A percentile compares a stretch with the other conserved stretches of the same genome.
phyloP scores from a whole-genome alignment of 495 filamentous ascomycete genomes.

The Apodospora peruviana region DNA sequence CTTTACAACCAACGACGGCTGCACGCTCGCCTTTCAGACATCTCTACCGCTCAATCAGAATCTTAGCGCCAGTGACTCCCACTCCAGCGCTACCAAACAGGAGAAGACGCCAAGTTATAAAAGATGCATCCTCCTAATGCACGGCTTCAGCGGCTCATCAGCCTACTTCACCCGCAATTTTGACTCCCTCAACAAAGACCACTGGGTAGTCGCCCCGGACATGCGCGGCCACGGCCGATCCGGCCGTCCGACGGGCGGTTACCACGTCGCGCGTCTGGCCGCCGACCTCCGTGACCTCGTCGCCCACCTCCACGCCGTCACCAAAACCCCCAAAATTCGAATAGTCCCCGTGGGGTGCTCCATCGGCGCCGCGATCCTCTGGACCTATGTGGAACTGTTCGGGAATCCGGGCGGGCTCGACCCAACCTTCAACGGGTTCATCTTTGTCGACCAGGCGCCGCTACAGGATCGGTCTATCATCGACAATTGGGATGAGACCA shows the following conservation, averaged over 20 bases:
- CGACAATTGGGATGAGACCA: slow-evolving; percentile 15
- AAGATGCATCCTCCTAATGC: slow-evolving; percentile 34
- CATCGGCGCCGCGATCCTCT: slow-evolving; percentile 41
- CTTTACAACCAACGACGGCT: slow-evolving; percentile 26
- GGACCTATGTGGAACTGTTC: slow-evolving; percentile 40
- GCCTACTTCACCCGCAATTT: slow-evolving; percentile 38
- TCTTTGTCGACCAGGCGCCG: slow-evolving; percentile 45
- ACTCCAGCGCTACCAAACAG: no score
- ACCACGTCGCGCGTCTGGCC: slow-evolving; percentile 41
- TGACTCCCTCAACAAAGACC: slow-evolving; percentile 9
- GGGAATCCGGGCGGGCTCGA: slow-evolving; percentile 16
- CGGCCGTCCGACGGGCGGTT: slow-evolving; percentile 28
- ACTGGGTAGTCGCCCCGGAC: slow-evolving; percentile 38
- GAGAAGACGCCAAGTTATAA: no score
- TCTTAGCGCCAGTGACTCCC: no score
- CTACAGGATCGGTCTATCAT: slow-evolving; percentile 33
- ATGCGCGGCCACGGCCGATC: slow-evolving; percentile 40
- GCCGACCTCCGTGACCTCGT: slow-evolving; percentile 34
- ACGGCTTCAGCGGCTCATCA: slow-evolving; percentile 43
- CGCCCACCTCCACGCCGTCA: slow-evolving; percentile 17
- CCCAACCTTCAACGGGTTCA: slow-evolving; percentile 28
- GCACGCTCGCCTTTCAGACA: no score
- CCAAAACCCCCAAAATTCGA: not conserved
- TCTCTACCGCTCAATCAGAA: no score
- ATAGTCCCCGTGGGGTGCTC: slow-evolving; percentile 36